Evolutionary conservation across 2,329 filamentous ascomycete species (phyloP).

Genomic region (Hysterium pulicare): DNA sequence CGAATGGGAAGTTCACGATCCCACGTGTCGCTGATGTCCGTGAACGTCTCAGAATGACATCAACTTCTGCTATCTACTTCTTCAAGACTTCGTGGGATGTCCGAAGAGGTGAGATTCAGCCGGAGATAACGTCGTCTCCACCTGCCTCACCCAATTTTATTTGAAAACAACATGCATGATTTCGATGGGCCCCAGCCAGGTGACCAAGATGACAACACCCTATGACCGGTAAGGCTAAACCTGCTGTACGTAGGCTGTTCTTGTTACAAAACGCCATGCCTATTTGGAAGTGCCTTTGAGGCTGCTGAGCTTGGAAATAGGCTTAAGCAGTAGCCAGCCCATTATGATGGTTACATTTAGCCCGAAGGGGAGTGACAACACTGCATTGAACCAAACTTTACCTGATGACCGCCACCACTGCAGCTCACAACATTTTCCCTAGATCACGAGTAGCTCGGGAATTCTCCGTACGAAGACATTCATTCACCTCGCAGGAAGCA

Average conservation of each 20-base stretch:
- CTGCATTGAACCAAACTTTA: neutral
- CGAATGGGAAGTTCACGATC: neutral
- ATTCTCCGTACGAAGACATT: no score
- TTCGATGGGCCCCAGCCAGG: neutral
- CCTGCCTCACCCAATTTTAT: neutral
- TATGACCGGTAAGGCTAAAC: neutral
- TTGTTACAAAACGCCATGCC: neutral
- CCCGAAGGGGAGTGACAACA: neutral
- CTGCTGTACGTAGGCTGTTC: neutral
- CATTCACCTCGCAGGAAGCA: conserved; percentile 8
- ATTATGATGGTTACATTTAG: neutral
- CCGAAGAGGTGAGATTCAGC: no score
- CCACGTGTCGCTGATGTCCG: no score
- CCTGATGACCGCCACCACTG: no score
- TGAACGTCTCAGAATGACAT: no score
- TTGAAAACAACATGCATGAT: neutral
- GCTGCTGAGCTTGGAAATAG: neutral
- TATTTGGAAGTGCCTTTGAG: neutral
- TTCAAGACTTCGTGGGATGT: no score
- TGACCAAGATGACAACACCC: neutral
- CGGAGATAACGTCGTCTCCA: neutral
- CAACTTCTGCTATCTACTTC: no score
- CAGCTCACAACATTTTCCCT: no score
- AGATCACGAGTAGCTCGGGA: no score
- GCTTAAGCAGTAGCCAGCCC: neutral